Evolutionary conservation across 2,329 filamentous ascomycete species (phyloP).

Genomic region (Phyllosticta ampelicida): DNA sequence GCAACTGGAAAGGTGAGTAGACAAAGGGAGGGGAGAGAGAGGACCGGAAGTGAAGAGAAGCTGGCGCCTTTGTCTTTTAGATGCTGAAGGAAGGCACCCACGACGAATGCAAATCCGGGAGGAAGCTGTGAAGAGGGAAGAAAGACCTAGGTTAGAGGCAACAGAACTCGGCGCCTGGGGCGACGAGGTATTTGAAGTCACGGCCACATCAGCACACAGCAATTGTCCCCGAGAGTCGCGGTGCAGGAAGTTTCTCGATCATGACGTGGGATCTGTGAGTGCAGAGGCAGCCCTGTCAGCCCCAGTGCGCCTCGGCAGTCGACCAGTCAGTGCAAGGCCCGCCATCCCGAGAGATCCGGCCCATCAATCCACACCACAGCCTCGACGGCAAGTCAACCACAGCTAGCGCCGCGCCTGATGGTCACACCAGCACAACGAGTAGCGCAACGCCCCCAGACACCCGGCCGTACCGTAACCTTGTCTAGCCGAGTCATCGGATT

Average conservation of each 20-base stretch:
- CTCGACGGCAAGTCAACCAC: not conserved
- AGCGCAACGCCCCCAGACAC: not conserved
- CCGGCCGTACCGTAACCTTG: not conserved
- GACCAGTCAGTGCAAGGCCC: not conserved
- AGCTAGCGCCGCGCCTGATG: not conserved
- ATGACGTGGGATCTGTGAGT: conserved; percentile 2
- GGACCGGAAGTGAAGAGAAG: not conserved
- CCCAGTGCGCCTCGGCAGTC: not conserved
- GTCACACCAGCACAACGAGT: not conserved
- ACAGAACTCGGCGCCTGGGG: not conserved
- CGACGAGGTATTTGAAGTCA: conserved; percentile 1
- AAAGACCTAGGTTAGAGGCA: too few species aligned
- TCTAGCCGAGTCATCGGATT: not conserved
- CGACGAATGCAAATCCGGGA: not conserved
- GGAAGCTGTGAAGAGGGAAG: not conserved
- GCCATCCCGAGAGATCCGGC: not conserved
- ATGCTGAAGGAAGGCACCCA: not conserved
- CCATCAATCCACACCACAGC: not conserved
- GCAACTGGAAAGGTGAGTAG: not conserved
- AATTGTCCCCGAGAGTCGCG: not conserved
- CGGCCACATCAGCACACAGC: not conserved
- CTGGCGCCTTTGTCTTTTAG: conserved; percentile 1
- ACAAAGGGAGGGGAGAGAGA: not conserved
- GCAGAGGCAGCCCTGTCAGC: not conserved
- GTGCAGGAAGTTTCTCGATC: conserved; percentile 4